phyloP scores from a whole-genome alignment of 768 basidiomycete species.

The Pisolithus sp. region DNA sequence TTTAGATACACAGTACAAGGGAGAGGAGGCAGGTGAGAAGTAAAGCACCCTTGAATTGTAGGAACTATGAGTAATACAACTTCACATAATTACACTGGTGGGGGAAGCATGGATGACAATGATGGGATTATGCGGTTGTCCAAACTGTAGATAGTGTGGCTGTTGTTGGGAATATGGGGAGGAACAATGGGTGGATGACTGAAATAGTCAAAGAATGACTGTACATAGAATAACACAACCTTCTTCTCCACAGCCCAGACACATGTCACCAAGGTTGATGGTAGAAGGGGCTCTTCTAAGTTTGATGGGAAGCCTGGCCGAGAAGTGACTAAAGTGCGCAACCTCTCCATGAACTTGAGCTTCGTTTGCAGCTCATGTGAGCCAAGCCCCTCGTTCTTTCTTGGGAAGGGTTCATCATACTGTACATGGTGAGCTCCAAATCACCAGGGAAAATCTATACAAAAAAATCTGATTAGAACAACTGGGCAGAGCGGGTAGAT shows the following conservation, averaged over 20 bases:
- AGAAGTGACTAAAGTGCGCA: not conserved
- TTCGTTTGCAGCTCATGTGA: not conserved
- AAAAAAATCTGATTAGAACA: not conserved
- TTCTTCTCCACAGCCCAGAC: not conserved
- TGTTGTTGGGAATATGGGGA: not conserved
- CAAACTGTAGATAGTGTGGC: too few species aligned
- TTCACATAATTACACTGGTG: too few species aligned
- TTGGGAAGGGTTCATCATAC: not conserved
- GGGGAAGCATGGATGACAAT: too few species aligned
- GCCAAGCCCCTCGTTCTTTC: not conserved
- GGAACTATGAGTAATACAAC: too few species aligned
- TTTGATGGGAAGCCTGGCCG: not conserved
- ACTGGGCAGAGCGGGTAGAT: too few species aligned
- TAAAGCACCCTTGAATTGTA: too few species aligned
- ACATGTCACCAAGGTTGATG: not conserved
- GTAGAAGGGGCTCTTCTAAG: not conserved
- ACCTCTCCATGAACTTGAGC: not conserved
- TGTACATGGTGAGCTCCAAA: not conserved
- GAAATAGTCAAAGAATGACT: slow-evolving; percentile 4
- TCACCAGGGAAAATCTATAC: not conserved
- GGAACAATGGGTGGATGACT: not conserved
- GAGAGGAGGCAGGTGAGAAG: too few species aligned
- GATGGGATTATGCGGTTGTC: too few species aligned
- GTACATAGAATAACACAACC: not conserved
- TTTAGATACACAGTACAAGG: too few species aligned